Evolutionary conservation across 345 rosid genomes (phyloP), one percentile per base, ranked within the genome.

Genomic region (Populus pruinosa): DNA sequence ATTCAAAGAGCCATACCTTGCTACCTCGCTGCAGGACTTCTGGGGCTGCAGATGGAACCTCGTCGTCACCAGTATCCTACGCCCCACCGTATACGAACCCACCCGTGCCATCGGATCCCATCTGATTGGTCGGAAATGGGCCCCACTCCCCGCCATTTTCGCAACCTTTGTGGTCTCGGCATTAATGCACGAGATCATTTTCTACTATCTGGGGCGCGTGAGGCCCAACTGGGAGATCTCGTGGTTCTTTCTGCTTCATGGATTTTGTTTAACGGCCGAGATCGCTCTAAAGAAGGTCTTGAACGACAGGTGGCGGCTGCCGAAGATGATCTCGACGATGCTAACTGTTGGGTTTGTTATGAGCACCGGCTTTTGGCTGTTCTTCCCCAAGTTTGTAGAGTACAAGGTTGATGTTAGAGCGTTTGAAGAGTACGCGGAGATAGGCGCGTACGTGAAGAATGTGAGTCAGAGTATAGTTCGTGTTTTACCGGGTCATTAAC

Each of bases 21-120:
- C 93, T 0, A 85, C 98, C 1, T 91, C 98, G 0, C 84, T 93
- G 0, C 97, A 91, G 9, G 94, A 93, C 50, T 91, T 93, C 25
- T 91, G 93, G 98, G 94, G 96, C 6, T 82, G 71, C 44, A 82
- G 93, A 79, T 90, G 96, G 94, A 93, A 93, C 80, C 78, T 93
- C 31, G 82, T 79, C 87, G 94, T 90, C 73, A 39, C 86, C 0
- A 41, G 85, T 5, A 90, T 91, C 83, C 72, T 93, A 0, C 88
- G 82, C 21, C 90, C 91, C 1, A 84, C 96, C 13, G 89, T 93
- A 0, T 90, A 90, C 73, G 85, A 87, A 16, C 94, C 94, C 0
- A 71, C 29, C 21, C 75, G 82, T 0, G 10, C 76, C 2, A 2
- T 82, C 35, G 49, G 61, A 43, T 64, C 85, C 0, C 56, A 64